Evolutionary conservation across 768 basidiomycete species (phyloP).

Genomic region (Termitomyces heimii): DNA sequence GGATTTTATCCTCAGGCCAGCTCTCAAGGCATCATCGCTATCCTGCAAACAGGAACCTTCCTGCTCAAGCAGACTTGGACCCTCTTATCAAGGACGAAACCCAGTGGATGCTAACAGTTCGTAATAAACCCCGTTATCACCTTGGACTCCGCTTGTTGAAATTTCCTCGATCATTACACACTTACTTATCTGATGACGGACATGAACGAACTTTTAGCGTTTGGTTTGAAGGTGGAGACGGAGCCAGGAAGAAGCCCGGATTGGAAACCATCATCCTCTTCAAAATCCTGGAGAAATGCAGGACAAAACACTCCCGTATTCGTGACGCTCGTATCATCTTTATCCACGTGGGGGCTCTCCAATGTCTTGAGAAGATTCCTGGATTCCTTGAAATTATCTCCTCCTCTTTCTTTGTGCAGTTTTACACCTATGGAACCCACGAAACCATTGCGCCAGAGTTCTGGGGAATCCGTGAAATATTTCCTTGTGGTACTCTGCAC

Average conservation of each 20-base stretch:
- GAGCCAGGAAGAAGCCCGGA: conserved; percentile 20
- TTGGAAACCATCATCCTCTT: conserved; percentile 40
- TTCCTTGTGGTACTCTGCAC: conserved; percentile 46
- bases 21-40: conserved; percentile 22
- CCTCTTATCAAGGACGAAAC: conserved; percentile 11
- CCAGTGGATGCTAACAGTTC: conserved; percentile 19
- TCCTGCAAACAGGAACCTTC: conserved; percentile 10
- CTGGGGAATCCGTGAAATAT: conserved; percentile 66
- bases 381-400: conserved; percentile 40
- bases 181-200: conserved; percentile 33
- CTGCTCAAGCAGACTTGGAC: conserved; percentile 15
- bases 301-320: conserved; percentile 32
- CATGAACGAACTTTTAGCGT: conserved; percentile 37
- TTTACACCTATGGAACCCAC: conserved; percentile 68
- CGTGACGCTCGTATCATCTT: conserved; percentile 48
- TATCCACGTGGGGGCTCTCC: conserved; percentile 55
- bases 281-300: conserved; percentile 36
- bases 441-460: conserved; percentile 37
- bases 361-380: conserved; percentile 41
- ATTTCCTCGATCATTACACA: conserved; percentile 42
- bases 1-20: conserved; percentile 30
- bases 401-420: conserved; percentile 42
- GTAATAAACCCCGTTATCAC: conserved; percentile 24
- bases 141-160: conserved; percentile 36
- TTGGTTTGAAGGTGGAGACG: conserved; percentile 36